These are phyloP conservation scores for Debaryomyces prosopidis DNA, from an alignment of 805 yeast genomes.

Conservation along the genomic window DNA sequence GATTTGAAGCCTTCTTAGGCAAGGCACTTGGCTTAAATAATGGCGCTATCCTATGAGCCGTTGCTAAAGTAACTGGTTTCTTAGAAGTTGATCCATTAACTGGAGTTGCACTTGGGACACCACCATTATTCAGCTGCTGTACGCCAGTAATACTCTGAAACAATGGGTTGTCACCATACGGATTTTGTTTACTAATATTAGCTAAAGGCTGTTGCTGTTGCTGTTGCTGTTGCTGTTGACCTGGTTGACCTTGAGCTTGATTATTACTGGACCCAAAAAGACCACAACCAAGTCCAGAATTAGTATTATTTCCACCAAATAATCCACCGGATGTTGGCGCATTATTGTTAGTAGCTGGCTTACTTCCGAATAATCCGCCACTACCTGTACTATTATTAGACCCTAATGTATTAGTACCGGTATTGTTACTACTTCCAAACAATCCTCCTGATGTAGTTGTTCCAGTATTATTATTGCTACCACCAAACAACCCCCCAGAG, in stretches of 20 bases:
- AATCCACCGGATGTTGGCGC: constrained; percentile 38
- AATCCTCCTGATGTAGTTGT: constrained; percentile 21
- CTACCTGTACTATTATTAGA: constrained; percentile 15
- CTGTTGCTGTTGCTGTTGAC: constrained; percentile 23
- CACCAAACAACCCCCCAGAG: constrained; percentile 26
- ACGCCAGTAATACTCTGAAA: constrained; percentile 47
- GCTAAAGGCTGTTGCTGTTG: constrained; percentile 24
- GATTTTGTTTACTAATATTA: constrained; percentile 46
- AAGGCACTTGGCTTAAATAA: constrained; percentile 29
- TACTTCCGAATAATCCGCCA: constrained; percentile 40
- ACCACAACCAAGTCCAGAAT: constrained; percentile 25
- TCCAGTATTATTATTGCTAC: constrained; percentile 15
- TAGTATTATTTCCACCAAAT: constrained; percentile 36
- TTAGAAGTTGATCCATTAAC: constrained; percentile 32
- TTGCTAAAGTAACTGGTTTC: constrained; percentile 58
- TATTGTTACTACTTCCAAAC: constrained; percentile 17
- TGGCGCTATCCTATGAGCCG: constrained; percentile 67
- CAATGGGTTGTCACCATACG: constrained; percentile 79
- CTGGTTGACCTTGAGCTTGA: constrained; percentile 6
- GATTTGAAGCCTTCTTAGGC: constrained; percentile 8
- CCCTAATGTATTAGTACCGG: constrained; percentile 4
- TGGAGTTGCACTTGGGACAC: constrained; percentile 28
- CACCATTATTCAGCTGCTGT: constrained; percentile 11
- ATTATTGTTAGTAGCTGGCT: constrained; percentile 20
- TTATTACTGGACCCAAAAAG: constrained; percentile 16